Evolutionary conservation across 495 filamentous ascomycete genomes (phyloP).

Genomic region (Aspergillus coremiiformis): DNA sequence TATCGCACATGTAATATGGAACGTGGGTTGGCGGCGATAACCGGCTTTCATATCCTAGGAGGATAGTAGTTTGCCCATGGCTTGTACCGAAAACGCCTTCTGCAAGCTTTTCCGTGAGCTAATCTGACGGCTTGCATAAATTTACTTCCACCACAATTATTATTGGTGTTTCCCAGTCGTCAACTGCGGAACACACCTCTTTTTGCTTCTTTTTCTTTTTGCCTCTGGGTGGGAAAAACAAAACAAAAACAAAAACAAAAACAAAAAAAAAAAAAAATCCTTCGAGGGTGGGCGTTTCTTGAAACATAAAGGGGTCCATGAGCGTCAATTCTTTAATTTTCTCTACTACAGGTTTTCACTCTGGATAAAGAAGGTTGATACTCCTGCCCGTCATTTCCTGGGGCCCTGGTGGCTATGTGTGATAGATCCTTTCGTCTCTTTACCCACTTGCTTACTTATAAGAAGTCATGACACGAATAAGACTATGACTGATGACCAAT

Average conservation of each 20-base stretch:
- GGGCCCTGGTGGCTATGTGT: background rate
- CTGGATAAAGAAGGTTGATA: background rate
- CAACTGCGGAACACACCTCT: background rate
- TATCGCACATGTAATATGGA: slow-evolving; percentile 96
- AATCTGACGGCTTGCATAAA: background rate
- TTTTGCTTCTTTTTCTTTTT: background rate
- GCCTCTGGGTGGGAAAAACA: too few relatives aligned
- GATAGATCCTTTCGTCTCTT: background rate
- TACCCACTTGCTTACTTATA: background rate
- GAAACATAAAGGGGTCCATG: background rate
- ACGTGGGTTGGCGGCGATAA: slow-evolving; percentile 87
- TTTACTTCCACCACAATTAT: too few relatives aligned
- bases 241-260: too few relatives aligned
- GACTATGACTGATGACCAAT: background rate
- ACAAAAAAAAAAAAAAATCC: too few relatives aligned
- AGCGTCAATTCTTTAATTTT: background rate
- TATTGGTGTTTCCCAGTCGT: background rate
- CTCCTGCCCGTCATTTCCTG: background rate
- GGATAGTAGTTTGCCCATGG: too few relatives aligned
- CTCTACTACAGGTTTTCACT: background rate
- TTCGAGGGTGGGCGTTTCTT: background rate
- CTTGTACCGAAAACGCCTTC: too few relatives aligned
- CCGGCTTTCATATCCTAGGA: too few relatives aligned
- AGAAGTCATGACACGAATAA: background rate
- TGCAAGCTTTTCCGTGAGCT: too few relatives aligned